Evolutionary conservation across 2,329 filamentous ascomycete genomes (phyloP).

Genomic region (Trichoderma hamatum): DNA sequence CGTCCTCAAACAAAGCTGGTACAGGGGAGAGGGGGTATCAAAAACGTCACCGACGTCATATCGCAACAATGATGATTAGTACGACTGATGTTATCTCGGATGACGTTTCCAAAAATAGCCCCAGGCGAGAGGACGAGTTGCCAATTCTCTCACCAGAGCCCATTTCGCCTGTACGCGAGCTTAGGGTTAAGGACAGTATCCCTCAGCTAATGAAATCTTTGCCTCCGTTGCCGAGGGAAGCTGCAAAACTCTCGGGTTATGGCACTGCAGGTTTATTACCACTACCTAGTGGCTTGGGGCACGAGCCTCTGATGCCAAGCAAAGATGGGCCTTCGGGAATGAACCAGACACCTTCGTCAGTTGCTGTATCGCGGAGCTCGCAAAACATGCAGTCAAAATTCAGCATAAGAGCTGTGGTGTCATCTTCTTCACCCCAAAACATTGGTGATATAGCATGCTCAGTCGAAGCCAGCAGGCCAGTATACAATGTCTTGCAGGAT

Average conservation of each 20-base stretch:
- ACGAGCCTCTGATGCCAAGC: not conserved
- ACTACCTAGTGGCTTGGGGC: not conserved
- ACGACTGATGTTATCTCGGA: constrained; percentile 27
- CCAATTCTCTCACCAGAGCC: constrained; percentile 52
- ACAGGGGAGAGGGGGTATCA: constrained; percentile 17
- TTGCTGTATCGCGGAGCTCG: not conserved
- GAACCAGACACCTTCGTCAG: not conserved
- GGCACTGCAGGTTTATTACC: not conserved
- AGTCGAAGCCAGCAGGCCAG: not conserved
- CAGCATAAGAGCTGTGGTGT: constrained; percentile 37
- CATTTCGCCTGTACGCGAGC: constrained; percentile 49
- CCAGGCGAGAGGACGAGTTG: constrained; percentile 29
- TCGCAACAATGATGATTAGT: constrained; percentile 33
- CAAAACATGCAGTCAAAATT: constrained; percentile 33
- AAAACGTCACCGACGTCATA: constrained; percentile 35
- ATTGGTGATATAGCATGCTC: not conserved
- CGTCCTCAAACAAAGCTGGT: constrained; percentile 1
- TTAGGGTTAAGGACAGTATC: constrained; percentile 53
- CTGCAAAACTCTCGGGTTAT: constrained; percentile 10
- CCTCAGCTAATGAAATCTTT: constrained; percentile 57
- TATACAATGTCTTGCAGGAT: not conserved
- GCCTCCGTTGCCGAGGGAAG: constrained; percentile 48
- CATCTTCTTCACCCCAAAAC: constrained; percentile 27
- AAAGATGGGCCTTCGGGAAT: not conserved
- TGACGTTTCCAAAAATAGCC: constrained; percentile 5